A percentile compares a stretch with the other conserved stretches of the same genome.
phyloP scores from a whole-genome alignment of 2,329 filamentous ascomycete species.

The Leptographium radiaticola region DNA sequence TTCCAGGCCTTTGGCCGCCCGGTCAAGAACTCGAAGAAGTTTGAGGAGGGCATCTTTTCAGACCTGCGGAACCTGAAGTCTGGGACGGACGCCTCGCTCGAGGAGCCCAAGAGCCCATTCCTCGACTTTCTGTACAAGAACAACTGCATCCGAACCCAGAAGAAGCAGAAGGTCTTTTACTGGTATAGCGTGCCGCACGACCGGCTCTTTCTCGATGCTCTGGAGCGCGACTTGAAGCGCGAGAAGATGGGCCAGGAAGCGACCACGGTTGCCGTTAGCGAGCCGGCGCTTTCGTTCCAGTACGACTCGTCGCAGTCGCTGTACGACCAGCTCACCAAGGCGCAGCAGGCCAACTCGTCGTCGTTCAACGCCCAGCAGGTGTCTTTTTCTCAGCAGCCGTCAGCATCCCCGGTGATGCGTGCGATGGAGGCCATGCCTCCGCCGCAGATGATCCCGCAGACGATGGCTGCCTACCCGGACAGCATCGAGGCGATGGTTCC shows the following conservation, averaged over 20 bases:
- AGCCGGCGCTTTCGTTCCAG: slow-evolving; percentile 94
- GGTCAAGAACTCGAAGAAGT: slow-evolving; percentile 99
- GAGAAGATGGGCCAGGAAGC: slow-evolving; percentile 99
- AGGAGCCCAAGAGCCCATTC: slow-evolving; percentile 97
- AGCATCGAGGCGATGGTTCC: slow-evolving; percentile 62
- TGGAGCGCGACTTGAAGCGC: slow-evolving; percentile 94
- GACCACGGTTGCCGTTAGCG: slow-evolving; percentile 90
- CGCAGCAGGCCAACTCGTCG: slow-evolving; percentile 95
- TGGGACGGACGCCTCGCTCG: slow-evolving; percentile 91
- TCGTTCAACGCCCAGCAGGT: slow-evolving; percentile 75
- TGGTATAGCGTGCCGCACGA: slow-evolving; percentile 99
- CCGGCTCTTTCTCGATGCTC: slow-evolving; percentile 87
- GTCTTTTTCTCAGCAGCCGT: slow-evolving; percentile 61
- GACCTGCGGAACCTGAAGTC: slow-evolving; percentile 97
- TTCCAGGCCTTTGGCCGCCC: slow-evolving; percentile 98
- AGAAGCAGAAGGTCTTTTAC: slow-evolving; percentile 99
- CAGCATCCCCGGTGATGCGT: slow-evolving; percentile 78
- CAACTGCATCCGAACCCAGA: slow-evolving; percentile 98
- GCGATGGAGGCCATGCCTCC: slow-evolving; percentile 87
- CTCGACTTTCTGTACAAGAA: slow-evolving; percentile 99
- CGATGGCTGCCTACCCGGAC: slow-evolving; percentile 42
- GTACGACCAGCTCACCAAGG: slow-evolving; percentile 98
- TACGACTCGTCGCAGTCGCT: slow-evolving; percentile 98
- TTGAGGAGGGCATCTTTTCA: slow-evolving; percentile 98
- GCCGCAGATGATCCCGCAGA: slow-evolving; percentile 41